Evolutionary conservation across 768 basidiomycete genomes (phyloP).

Genomic region (Naganishia vishniacii): DNA sequence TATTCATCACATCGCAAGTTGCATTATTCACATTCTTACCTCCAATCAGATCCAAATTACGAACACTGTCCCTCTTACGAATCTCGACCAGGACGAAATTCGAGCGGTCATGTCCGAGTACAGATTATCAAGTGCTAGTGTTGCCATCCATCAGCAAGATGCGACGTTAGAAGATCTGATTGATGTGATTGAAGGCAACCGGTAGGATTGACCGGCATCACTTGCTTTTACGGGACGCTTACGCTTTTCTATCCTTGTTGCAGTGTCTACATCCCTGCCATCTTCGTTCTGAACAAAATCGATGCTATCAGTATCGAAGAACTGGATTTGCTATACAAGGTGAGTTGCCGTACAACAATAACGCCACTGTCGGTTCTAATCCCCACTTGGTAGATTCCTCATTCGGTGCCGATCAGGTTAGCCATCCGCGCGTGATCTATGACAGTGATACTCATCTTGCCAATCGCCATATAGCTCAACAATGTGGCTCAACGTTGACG

Average conservation of each 20-base stretch:
- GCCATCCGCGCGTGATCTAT: not conserved
- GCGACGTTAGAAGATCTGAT: slow-evolving; percentile 94
- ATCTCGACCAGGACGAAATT: slow-evolving; percentile 92
- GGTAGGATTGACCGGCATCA: slow-evolving; percentile 51
- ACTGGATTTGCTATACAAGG: slow-evolving; percentile 72
- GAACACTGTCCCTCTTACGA: slow-evolving; percentile 91
- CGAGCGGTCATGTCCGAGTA: slow-evolving; percentile 92
- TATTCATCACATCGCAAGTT: not conserved
- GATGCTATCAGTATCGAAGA: slow-evolving; percentile 99
- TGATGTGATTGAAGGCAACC: slow-evolving; percentile 93
- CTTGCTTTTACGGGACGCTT: no score
- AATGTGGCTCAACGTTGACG: slow-evolving; percentile 95
- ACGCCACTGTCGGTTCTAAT: slow-evolving; percentile 15
- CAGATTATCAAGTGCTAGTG: slow-evolving; percentile 72
- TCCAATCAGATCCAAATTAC: slow-evolving; percentile 78
- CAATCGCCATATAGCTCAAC: slow-evolving; percentile 58
- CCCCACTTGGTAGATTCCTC: slow-evolving; percentile 63
- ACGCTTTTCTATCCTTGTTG: no score
- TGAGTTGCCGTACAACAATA: not conserved
- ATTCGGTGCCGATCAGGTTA: slow-evolving; percentile 72
- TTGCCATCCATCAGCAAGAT: slow-evolving; percentile 85
- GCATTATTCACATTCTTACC: not conserved
- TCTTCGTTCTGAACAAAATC: slow-evolving; percentile 78
- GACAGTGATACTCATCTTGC: not conserved
- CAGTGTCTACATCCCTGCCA: slow-evolving; percentile 88